A percentile compares a stretch with the other conserved stretches of the same genome.
phyloP scores from a whole-genome alignment of 1,139 yeast species.

The Yamadazyma dendronema region DNA sequence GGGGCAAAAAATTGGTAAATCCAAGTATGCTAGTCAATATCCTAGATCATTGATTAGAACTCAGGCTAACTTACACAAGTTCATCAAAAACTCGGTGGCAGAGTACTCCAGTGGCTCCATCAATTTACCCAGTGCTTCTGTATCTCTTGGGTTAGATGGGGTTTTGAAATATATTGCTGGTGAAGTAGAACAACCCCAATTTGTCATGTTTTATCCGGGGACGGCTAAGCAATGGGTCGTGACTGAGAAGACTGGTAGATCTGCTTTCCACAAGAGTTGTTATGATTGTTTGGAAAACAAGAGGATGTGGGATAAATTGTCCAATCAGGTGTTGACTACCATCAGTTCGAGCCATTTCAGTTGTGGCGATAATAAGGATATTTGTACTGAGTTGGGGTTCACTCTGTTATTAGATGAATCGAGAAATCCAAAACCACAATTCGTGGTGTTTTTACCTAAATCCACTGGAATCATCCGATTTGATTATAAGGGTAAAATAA shows the following conservation, averaged over 20 bases:
- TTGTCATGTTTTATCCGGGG: constrained; percentile 68
- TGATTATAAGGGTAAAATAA: constrained; percentile 31
- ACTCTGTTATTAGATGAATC: constrained; percentile 20
- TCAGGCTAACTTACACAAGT: constrained; percentile 48
- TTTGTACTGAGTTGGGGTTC: constrained; percentile 54
- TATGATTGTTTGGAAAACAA: constrained; percentile 50
- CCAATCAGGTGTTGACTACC: constrained; percentile 44
- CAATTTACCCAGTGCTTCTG: constrained; percentile 41
- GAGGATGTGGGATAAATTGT: constrained; percentile 55
- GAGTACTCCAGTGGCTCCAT: constrained; percentile 39
- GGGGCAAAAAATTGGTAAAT: constrained; percentile 26
- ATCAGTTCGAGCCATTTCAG: constrained; percentile 59
- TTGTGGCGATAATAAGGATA: constrained; percentile 47
- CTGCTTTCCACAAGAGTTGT: constrained; percentile 38
- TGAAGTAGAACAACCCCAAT: constrained; percentile 41
- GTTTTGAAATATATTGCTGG: constrained; percentile 49
- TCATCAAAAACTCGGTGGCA: constrained; percentile 51
- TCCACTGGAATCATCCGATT: constrained; percentile 31
- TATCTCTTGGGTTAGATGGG: constrained; percentile 27
- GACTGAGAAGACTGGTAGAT: constrained; percentile 35
- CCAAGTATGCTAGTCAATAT: constrained; percentile 41
- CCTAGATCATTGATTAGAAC: constrained; percentile 48
- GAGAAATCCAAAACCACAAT: constrained; percentile 23
- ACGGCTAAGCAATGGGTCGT: constrained; percentile 39
- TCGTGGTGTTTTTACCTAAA: constrained; percentile 42